Evolutionary conservation across 1,139 yeast genomes (phyloP), one percentile per base, ranked within the genome.

Genomic region (Fermentozyma sake): DNA sequence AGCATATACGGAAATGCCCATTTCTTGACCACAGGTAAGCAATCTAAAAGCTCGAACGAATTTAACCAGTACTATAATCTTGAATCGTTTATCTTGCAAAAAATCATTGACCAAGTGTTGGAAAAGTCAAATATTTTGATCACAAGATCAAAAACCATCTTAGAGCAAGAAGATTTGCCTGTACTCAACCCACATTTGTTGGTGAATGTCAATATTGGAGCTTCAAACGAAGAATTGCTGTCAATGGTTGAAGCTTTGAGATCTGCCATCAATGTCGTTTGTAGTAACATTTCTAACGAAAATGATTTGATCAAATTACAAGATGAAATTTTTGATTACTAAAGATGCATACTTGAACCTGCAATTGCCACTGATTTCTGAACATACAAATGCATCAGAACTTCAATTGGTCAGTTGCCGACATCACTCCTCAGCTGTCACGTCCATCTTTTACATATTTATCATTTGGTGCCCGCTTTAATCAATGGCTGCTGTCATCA

Each of bases 161-260:
- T 79, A 32, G 79, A 75, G 40, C 94, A 81, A 46, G 96, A 89
- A 50, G 59, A 77, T 32, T 68, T 84, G 38, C 93, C 95, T 4
- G 67, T 84, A 23, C 70, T 74, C 28, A 52, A 54, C 28, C 95
- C 93, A 16, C 81, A 82, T 40, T 64, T 89, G 43, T 69, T 79
- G 42, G 50, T 87, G 9, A 66, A 72, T 41, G 55, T 82, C 27
- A 80, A 75, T 43, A 63, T 68, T 19, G 79, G 74, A 3, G 69
- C 79, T 34, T 50, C 71, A 2, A 50, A 51, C 18, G 55, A 59
- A n/a, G 94, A 86, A 38, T 54, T 81, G 29, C 33, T 29, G 52
- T 58, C 30, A 25, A 30, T 41, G 25, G 35, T 29, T 16, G 22
- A 30, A 17, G 26, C 46, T 2, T 46, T 50, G 36, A 35, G 33